Evolutionary conservation across 305 asterid genomes (phyloP).

Genomic region (Striga hermonthica): DNA sequence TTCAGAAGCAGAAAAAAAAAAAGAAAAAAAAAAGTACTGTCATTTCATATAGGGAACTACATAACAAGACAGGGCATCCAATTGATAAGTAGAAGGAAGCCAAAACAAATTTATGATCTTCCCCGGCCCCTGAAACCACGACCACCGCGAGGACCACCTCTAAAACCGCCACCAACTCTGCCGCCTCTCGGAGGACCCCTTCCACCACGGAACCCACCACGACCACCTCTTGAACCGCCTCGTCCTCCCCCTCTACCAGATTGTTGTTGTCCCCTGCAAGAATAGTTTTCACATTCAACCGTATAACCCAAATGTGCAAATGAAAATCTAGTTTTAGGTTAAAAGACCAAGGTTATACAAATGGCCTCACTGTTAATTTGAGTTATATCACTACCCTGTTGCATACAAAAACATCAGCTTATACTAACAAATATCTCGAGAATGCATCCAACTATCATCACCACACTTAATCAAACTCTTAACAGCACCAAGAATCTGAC

Average conservation of each 20-base stretch:
- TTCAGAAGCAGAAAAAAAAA: too few species aligned
- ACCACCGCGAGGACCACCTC: slow-evolving; percentile 61
- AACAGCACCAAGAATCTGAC: neutral
- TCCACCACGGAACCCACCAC: slow-evolving; percentile 74
- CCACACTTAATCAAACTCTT: neutral
- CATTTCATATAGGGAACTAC: slow-evolving; percentile 13
- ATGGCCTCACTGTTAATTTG: too few species aligned
- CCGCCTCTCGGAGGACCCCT: slow-evolving; percentile 82
- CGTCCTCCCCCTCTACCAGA: slow-evolving; percentile 50
- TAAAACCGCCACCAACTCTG: slow-evolving; percentile 39
- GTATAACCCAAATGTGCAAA: too few species aligned
- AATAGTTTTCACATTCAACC: neutral
- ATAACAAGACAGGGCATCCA: slow-evolving; percentile 15
- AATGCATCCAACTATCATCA: neutral
- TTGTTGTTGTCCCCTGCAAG: slow-evolving; percentile 50
- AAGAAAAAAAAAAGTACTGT: neutral
- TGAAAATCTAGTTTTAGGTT: too few species aligned
- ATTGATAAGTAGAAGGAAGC: too few species aligned
- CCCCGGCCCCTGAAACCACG: slow-evolving; percentile 75
- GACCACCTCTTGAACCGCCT: slow-evolving; percentile 56
- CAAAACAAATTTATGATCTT: slow-evolving; percentile 40
- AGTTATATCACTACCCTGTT: too few species aligned
- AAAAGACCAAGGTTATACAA: too few species aligned
- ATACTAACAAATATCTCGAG: neutral
- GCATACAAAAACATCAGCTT: neutral